Percentiles rank a stretch among this genome's conserved stretches.
Conservation (phyloP, 306 rosid genomes). For the Vachellia pachyceras region DNA sequence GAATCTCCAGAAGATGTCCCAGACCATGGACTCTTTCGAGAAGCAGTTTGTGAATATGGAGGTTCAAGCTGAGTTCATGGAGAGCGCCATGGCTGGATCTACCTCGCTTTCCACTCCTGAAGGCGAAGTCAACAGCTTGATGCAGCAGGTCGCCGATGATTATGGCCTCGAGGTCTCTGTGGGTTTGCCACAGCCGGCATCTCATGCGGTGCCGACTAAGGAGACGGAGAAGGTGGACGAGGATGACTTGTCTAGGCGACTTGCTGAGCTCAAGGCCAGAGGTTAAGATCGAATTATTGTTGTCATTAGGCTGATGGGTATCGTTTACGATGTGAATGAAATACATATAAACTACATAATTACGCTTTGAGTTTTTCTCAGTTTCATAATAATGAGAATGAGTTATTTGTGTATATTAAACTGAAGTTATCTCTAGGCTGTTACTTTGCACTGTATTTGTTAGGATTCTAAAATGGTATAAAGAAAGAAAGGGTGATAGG, state of each 20-base stretch:
- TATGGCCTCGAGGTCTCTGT: constrained; percentile 78
- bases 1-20: constrained; percentile 79
- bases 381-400: neutral
- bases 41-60: constrained; percentile 84
- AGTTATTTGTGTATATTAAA: constrained; percentile 36
- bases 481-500: too few relatives aligned
- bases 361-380: neutral
- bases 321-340: constrained; percentile 28
- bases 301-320: constrained; percentile 1
- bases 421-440: constrained; percentile 8
- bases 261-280: constrained; percentile 83
- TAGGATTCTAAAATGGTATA: too few relatives aligned
- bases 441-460: neutral
- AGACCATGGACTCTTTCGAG: constrained; percentile 79
- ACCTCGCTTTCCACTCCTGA: constrained; percentile 79
- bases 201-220: constrained; percentile 71
- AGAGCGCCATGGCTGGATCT: constrained; percentile 80
- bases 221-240: constrained; percentile 73
- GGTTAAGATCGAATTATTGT: constrained; percentile 44
- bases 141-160: constrained; percentile 73
- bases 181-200: constrained; percentile 78
- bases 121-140: constrained; percentile 72
- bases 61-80: constrained; percentile 86
- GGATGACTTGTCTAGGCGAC: constrained; percentile 69
- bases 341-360: neutral